These are phyloP conservation scores for Coemansia asiatica DNA, from an alignment of 192 early-diverging fungal genomes.

Conservation along the genomic window DNA sequence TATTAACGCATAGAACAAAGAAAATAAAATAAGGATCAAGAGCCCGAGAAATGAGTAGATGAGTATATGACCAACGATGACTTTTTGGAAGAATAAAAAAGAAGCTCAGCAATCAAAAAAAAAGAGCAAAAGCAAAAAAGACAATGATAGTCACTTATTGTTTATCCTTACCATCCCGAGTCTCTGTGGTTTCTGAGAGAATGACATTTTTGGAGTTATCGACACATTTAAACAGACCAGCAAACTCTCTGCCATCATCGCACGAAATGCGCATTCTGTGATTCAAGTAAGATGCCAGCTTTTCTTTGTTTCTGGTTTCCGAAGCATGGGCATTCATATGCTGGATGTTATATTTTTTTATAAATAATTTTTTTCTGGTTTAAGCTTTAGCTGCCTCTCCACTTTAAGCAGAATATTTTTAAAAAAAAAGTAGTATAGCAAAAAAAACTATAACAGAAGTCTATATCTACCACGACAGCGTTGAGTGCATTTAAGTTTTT, in stretches of 20 bases:
- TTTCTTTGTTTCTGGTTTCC: constrained; percentile 17
- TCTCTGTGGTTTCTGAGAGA: constrained; percentile 39
- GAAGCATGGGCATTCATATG: neutral
- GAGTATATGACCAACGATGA: neutral
- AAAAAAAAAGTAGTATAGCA: neutral
- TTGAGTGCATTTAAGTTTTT: no score
- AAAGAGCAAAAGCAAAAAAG: neutral
- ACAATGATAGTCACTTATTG: no score
- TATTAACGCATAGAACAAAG: neutral
- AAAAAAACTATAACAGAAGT: neutral
- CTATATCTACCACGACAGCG: no score
- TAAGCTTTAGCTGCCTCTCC: neutral
- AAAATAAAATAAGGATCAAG: neutral
- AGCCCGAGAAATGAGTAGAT: neutral
- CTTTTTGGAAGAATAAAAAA: neutral
- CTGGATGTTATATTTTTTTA: neutral
- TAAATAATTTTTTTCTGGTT: no score
- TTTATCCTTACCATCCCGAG: constrained; percentile 19
- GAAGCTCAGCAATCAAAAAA: neutral
- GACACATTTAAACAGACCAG: constrained; percentile 43
- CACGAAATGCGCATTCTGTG: constrained; percentile 37
- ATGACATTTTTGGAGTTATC: constrained; percentile 40
- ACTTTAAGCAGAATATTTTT: neutral
- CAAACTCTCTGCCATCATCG: constrained; percentile 35
- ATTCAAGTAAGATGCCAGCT: constrained; percentile 34